These are phyloP conservation scores for Didymella pinodella DNA, from an alignment of 2,329 filamentous ascomycete genomes.

Conservation along the genomic window DNA sequence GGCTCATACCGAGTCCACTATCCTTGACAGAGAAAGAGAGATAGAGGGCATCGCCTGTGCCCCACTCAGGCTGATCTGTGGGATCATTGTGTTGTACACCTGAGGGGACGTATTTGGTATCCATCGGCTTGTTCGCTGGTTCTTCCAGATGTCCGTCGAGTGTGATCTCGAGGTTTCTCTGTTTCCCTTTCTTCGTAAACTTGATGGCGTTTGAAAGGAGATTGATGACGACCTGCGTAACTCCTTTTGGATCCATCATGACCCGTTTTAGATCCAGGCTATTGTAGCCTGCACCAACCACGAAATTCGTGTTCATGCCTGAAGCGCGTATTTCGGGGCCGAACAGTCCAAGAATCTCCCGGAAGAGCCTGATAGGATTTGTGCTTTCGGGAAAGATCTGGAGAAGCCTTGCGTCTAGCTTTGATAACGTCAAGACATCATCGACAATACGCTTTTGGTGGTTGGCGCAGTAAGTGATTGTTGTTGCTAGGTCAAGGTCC, in stretches of 20 bases:
- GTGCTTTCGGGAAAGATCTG: conserved; percentile 29
- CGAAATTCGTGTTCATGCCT: conserved; percentile 70
- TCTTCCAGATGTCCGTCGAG: conserved; percentile 10
- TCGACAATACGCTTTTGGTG: conserved; percentile 45
- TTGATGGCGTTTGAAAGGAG: conserved; percentile 47
- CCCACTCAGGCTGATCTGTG: conserved; percentile 14
- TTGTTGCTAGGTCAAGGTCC: conserved; percentile 57
- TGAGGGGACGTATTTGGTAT: conserved; percentile 43
- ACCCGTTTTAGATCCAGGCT: conserved; percentile 61
- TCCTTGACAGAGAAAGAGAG: conserved; percentile 20
- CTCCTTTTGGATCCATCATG: conserved; percentile 55
- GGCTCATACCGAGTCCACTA: conserved; percentile 11
- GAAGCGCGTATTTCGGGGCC: conserved; percentile 22
- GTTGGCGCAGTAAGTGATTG: conserved; percentile 39
- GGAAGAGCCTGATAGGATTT: conserved; percentile 36
- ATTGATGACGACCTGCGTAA: conserved; percentile 41
- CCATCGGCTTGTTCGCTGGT: conserved; percentile 20
- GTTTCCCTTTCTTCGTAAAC: conserved; percentile 33
- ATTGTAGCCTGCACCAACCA: conserved; percentile 54
- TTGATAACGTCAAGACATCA: conserved; percentile 31
- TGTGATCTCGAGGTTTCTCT: conserved; percentile 15
- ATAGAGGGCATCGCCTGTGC: conserved; percentile 11
- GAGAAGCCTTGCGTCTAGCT: conserved; percentile 35
- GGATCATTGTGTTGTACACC: conserved; percentile 63
- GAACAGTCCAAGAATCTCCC: conserved; percentile 28